Evolutionary conservation across 139 green algal species (phyloP).

Genomic region (Nannochloris sp.): DNA sequence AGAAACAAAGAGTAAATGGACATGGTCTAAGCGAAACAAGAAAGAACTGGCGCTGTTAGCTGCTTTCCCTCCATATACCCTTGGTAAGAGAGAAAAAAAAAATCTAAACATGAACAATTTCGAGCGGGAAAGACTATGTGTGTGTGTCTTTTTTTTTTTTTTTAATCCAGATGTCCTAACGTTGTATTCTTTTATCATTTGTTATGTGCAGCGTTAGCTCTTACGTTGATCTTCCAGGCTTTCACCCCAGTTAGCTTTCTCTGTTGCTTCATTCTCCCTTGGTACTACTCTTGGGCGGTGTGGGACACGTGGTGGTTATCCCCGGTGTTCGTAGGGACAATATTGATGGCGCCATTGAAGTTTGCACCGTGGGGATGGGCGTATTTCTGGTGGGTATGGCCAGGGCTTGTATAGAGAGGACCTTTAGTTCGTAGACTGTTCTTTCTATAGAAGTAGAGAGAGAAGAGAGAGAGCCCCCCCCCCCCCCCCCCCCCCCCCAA

Average conservation of each 20-base stretch:
- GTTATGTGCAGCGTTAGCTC: background rate
- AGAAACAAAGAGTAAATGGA: constrained; percentile 36
- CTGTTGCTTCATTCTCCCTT: constrained; percentile 3
- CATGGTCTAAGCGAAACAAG: constrained; percentile 17
- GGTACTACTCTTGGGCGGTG: constrained; percentile 25
- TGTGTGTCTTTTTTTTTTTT: background rate
- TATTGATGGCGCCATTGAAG: constrained; percentile 29
- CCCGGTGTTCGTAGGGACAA: constrained; percentile 20
- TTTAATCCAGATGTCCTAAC: background rate
- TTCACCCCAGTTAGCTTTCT: constrained; percentile 24
- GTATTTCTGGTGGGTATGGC: constrained; percentile 25
- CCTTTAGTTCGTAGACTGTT: background rate
- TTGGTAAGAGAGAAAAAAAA: constrained; percentile 23
- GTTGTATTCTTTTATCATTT: background rate
- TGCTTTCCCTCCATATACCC: constrained; percentile 8
- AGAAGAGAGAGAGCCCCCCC: no score
- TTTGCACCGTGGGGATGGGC: constrained; percentile 10
- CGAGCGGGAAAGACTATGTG: no score
- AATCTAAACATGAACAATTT: no score
- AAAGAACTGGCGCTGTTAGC: constrained; percentile 25
- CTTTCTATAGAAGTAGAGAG: background rate
- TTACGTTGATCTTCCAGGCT: constrained; percentile 23
- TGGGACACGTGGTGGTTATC: constrained; percentile 20
- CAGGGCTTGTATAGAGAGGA: constrained; percentile 8
- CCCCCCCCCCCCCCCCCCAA: no score